Base-by-base conservation (phyloP, 2,329 filamentous ascomycete genomes). In the Neospermospora avenae region DNA sequence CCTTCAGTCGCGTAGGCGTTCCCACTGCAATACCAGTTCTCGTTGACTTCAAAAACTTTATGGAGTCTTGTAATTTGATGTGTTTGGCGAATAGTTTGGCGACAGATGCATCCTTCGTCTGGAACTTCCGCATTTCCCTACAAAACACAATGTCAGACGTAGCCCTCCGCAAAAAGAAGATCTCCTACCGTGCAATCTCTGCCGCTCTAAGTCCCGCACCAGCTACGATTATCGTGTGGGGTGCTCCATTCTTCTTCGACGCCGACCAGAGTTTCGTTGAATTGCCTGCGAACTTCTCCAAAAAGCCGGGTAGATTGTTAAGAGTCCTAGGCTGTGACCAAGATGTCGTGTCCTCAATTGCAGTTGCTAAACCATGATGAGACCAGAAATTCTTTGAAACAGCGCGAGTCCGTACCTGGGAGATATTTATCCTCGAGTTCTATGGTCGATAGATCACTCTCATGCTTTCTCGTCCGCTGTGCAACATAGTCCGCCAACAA, bases 1-100 rank as follows among this genome's bases (percentile, higher is more conserved):
- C 93, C 55, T 84, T 86, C 42, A 99, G 77, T 51, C 95, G 82
- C 52, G 89, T 84, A 4, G 95, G 93, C 4, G 95, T 99, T 3
- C 95, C 95, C 14, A 97, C 91, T 2, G 89, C 93, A 64, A 98
- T 90, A 28, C 91, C 91, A 13, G 92, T 90, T 63, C 87, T 87
- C 66, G 77, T 80, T 57, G 77, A 81, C 69, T 89, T 82, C 44
- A 96, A 84, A 71, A 89, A 90, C 61, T 88, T 81, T 55, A 93
- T 85, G 35, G 93, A 90, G 69, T 98, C 93, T 56, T 90, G 84
- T 11, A 99, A 76, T 77, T 99, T 99, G 79, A 99, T 96, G 74
- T 99, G 95, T 75, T 99, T 99, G 34, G 95, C 93, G 74, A 99
- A 99, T 72, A 99, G 79, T 75, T 99, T 99, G 2, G 90, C 89